Base-by-base conservation (phyloP, 2,329 filamentous ascomycete genomes). In the Teratosphaeria epicoccoides region DNA sequence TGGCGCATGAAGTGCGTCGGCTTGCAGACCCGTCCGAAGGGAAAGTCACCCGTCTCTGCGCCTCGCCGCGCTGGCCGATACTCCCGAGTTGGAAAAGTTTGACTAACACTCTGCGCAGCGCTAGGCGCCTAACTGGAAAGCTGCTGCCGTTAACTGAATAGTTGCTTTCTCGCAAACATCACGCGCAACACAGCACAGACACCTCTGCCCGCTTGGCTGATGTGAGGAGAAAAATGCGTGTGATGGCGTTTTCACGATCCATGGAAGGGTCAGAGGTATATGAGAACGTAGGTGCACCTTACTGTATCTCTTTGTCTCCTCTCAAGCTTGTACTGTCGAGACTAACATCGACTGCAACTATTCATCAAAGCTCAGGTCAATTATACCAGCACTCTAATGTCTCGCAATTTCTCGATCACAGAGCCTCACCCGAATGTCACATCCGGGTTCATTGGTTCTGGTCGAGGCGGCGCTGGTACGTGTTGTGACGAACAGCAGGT, bases 391-490 rank as follows among this genome's bases (percentile, higher is more conserved):
- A n/a, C n/a, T n/a, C n/a, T n/a, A 52, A 68, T 66, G 63, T 58
- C 70, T 29, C 62, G 60, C 49, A 61, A 58, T 61, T 80, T 79
- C 72, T 73, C 72, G 61, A 74, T 83, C 64, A 73, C 77, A 66
- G 80, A 83, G 64, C 80, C 80, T 56, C 80, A 83, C 68, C 80
- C 80, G 50, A 72, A 79, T 60, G 72, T 75, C 51, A 68, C 72
- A 52, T 58, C 60, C 37, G 68, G 66, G 59, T 75, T 76, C 63
- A 72, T 76, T 62, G 70, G 74, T 71, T 68, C 73, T 52, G 78
- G 79, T 59, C 75, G 77, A 46, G 79, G 80, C 58, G 79, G 80
- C 49, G 77, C 77, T 22, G n/a, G n/a, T n/a, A n/a, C n/a, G n/a
- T n/a, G n/a, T n/a, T n/a, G n/a, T n/a, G n/a, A n/a, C n/a, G n/a